A percentile compares a stretch with the other conserved stretches of the same genome.
phyloP scores from a whole-genome alignment of 2,329 filamentous ascomycete species.

The Alternaria sp. region DNA sequence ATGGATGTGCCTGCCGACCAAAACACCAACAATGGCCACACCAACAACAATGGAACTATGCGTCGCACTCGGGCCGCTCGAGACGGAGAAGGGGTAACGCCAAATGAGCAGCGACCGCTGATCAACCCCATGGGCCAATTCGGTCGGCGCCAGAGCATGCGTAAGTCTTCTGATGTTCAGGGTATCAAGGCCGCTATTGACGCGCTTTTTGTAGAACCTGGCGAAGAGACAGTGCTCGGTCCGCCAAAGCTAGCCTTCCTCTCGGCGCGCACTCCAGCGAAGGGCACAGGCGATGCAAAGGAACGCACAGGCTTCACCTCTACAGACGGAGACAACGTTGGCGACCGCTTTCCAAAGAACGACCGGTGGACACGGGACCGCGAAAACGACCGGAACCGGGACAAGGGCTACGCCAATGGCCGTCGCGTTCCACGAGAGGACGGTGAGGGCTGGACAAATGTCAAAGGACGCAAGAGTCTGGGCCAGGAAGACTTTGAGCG shows the following conservation, averaged over 20 bases:
- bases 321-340: slow-evolving; percentile 48
- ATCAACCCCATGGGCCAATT: slow-evolving; percentile 47
- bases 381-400: slow-evolving; percentile 47
- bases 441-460: slow-evolving; percentile 75
- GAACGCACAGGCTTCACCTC: slow-evolving; percentile 42
- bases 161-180: slow-evolving; percentile 59
- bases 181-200: slow-evolving; percentile 41
- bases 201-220: slow-evolving; percentile 57
- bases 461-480: slow-evolving; percentile 76
- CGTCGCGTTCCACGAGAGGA: slow-evolving; percentile 57
- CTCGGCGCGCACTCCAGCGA: slow-evolving; percentile 64
- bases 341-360: slow-evolving; percentile 42
- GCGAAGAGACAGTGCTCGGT: slow-evolving; percentile 83
- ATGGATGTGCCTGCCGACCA: slow-evolving; percentile 72
- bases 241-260: slow-evolving; percentile 84
- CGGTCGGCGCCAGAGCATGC: slow-evolving; percentile 46
- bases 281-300: slow-evolving; percentile 48
- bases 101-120: slow-evolving; percentile 38
- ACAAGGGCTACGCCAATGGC: slow-evolving; percentile 48
- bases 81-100: slow-evolving; percentile 33
- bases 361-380: slow-evolving; percentile 54
- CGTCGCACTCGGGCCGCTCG: slow-evolving; percentile 34
- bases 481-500: slow-evolving; percentile 74
- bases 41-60: slow-evolving; percentile 31
- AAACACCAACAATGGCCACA: slow-evolving; percentile 30